These are phyloP conservation scores for Dendrobium chrysotoxum DNA, from an alignment of 106 monocot genomes.

Conservation along the genomic window DNA sequence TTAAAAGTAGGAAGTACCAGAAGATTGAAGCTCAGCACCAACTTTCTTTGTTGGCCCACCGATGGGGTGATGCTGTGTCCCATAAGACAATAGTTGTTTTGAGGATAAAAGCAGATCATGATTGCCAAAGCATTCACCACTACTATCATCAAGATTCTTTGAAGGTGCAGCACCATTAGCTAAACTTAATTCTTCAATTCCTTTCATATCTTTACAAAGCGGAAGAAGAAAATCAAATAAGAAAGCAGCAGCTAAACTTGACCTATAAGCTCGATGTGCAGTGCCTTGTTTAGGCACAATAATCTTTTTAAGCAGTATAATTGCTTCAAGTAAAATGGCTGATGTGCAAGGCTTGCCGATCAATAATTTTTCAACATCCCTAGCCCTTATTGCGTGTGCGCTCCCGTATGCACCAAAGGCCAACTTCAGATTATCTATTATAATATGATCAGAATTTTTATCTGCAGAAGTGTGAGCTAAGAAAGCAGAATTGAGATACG, in stretches of 20 bases:
- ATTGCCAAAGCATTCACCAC: slow-evolving; percentile 10
- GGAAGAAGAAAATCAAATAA: slow-evolving; percentile 61
- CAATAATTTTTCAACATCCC: slow-evolving; percentile 54
- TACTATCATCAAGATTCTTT: not conserved
- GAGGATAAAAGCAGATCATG: slow-evolving; percentile 25
- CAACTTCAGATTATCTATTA: slow-evolving; percentile 34
- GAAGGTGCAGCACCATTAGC: not conserved
- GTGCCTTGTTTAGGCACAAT: slow-evolving; percentile 52
- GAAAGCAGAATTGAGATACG: slow-evolving; percentile 79
- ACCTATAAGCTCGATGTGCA: slow-evolving; percentile 38
- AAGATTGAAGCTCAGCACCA: slow-evolving; percentile 82
- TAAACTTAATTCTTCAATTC: slow-evolving; percentile 3
- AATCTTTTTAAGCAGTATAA: slow-evolving; percentile 37
- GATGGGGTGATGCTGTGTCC: slow-evolving; percentile 49
- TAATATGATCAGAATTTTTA: slow-evolving; percentile 20
- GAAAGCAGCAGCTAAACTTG: slow-evolving; percentile 65
- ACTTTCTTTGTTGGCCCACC: slow-evolving; percentile 61
- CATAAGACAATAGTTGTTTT: slow-evolving; percentile 40
- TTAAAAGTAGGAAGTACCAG: slow-evolving; percentile 34
- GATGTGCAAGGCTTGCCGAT: slow-evolving; percentile 42
- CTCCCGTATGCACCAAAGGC: slow-evolving; percentile 77
- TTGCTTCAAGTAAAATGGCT: slow-evolving; percentile 48
- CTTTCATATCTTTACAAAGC: slow-evolving; percentile 14
- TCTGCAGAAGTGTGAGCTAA: slow-evolving; percentile 34
- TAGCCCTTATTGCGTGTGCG: slow-evolving; percentile 56